phyloP scores from a whole-genome alignment of 768 basidiomycete genomes.

The Boletus pseudopeckii region DNA sequence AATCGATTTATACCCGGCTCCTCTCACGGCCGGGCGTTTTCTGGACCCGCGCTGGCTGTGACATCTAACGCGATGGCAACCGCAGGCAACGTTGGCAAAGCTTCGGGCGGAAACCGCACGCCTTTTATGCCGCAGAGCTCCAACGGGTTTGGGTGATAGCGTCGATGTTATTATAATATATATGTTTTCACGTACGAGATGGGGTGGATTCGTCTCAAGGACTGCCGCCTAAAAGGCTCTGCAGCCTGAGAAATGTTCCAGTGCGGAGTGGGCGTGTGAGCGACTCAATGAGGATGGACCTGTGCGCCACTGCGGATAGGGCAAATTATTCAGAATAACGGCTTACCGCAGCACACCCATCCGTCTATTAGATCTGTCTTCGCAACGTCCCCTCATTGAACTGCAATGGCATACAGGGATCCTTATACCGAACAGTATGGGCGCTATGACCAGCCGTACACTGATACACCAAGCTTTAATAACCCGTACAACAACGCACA shows the following conservation, averaged over 20 bases:
- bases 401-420: slow-evolving; percentile 50
- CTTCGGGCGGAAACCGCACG: slow-evolving; percentile 45
- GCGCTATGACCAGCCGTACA: slow-evolving; percentile 32
- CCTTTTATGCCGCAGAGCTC: slow-evolving; percentile 46
- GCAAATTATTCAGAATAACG: not conserved
- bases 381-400: not conserved
- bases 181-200: not conserved
- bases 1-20: slow-evolving; percentile 33
- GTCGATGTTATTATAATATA: not conserved
- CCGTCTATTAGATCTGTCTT: not conserved
- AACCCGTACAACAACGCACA: slow-evolving; percentile 40
- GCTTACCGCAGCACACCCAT: slow-evolving; percentile 23
- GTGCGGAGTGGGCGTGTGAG: slow-evolving; percentile 15
- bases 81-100: slow-evolving; percentile 4
- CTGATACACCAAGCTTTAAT: slow-evolving; percentile 38
- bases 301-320: slow-evolving; percentile 4
- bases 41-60: slow-evolving; percentile 15
- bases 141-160: slow-evolving; percentile 30
- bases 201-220: not conserved
- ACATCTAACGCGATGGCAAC: slow-evolving; percentile 21
- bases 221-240: too few species aligned
- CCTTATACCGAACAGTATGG: slow-evolving; percentile 43
- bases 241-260: not conserved
- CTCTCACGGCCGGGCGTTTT: slow-evolving; percentile 23
- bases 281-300: not conserved